Evolutionary conservation across 176 grass and related monocot species (phyloP), one percentile per base, ranked within the genome.

Genomic region (Aegilops longissima): DNA sequence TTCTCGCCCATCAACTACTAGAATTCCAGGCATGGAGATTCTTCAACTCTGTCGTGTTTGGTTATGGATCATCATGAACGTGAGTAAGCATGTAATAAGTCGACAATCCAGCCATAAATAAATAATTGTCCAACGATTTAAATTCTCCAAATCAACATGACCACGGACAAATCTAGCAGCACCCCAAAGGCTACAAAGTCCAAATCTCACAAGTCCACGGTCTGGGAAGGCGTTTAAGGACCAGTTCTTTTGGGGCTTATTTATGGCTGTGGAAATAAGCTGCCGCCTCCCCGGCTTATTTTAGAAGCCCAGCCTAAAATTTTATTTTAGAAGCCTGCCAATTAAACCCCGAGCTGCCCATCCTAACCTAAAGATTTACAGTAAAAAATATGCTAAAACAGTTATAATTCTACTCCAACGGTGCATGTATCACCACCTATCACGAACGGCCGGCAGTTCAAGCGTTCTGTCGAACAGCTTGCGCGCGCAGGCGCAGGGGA

Each of bases 381-480:
- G 52, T 6, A 72, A 35, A 77, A 70, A 49, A 70, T 23, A 7
- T 51, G 5, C 36, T 35, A 33, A n/a, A n/a, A 20, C 5, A 66
- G 6, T 9, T 72, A 9, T 33, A 74, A 45, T 11, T 51, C 61
- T 34, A 51, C 5, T 33, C 39, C 9, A 34, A 42, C 42, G n/a
- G 58, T 25, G 59, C 66, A 13, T 17, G 67, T 12, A 7, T 25
- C 61, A 12, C 14, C 64, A n/a, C 21, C 30, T 62, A 39, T 30
- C 27, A 5, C 39, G 1, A 47, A 42, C 21, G 61, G 12, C 38
- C 27, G 1, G 31, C n/a, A 5, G 14, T 45, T n/a, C 16, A 54
- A 24, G 7, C n/a, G 5, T 91, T 85, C 61, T 77, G 3, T 85
- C 86, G 70, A 88, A 91, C 86, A 82, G 3, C 18, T 44, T 63